Evolutionary conservation across 73 alveolate species (phyloP), one percentile per base, ranked within the genome.

Genomic region (Stentor coeruleus): DNA sequence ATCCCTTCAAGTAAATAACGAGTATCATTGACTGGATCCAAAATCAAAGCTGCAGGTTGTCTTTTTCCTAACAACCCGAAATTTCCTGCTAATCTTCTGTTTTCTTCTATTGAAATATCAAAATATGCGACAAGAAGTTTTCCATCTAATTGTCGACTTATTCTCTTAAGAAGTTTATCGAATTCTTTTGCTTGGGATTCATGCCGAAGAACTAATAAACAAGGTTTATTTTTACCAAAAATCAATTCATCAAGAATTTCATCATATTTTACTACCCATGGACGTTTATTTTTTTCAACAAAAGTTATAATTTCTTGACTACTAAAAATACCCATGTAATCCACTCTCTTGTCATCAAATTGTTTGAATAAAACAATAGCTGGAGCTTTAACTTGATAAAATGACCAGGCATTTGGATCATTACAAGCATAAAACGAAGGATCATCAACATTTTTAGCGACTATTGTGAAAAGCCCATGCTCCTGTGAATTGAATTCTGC

Each of bases 241-340:
- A 96, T 86, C 74, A 86, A 85, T 81, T 93, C 96, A 86, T 89
- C 91, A 73, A 94, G 86, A 77, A 88, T 93, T 82, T 95, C 98
- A 81, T 94, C 84, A 92, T 94, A 95, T 33, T 86, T 91, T 82
- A 95, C 88, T 36, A 95, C 92, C 82, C 91, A 90, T 3, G 99
- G 99, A 74, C 86, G 88, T n/a, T 91, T 82, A 83, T 87, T 39
- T 58, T 90, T 58, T 36, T 88, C 86, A 59, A 95, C 87, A 82
- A 89, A 96, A 41, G 88, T 90, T 40, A 76, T 81, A 3, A 96
- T 86, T 38, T 86, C 76, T 39, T 74, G 76, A n/a, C 35, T 81
- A 81, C 87, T 88, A 87, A 94, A 39, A 36, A 89, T 95, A 35
- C 91, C 94, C 26, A 57, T 79, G 81, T 89, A 91, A 35, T 84